Evolutionary conservation across 2,329 filamentous ascomycete genomes (phyloP).

Genomic region (Paraphaeosphaeria sporulosa): DNA sequence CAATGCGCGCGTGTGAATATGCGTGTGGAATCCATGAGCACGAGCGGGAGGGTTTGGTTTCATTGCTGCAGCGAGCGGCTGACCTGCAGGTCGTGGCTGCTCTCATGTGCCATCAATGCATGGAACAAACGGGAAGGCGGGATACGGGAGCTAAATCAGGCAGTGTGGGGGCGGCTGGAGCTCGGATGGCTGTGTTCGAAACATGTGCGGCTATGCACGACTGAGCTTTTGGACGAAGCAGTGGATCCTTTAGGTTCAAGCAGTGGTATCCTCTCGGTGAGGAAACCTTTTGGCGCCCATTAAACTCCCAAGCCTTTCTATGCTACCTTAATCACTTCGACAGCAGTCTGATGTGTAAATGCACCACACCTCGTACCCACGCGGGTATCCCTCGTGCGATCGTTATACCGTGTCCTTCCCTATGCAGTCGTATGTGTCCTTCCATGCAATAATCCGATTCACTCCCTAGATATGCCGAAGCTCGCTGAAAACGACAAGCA

Average conservation of each 20-base stretch:
- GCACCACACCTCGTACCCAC: not conserved
- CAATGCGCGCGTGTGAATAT: not conserved
- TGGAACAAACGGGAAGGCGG: slow-evolving; percentile 7
- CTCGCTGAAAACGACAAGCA: slow-evolving; percentile 6
- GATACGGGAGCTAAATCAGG: slow-evolving; percentile 10
- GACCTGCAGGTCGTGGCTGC: not conserved
- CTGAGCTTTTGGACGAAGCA: not conserved
- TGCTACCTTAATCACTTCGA: not conserved
- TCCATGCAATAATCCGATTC: slow-evolving; percentile 10
- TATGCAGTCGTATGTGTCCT: slow-evolving; percentile 13
- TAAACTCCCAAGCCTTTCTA: slow-evolving; percentile 2
- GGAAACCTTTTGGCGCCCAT: not conserved
- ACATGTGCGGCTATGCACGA: no score
- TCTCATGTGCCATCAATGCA: not conserved
- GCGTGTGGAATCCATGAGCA: not conserved
- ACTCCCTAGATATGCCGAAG: slow-evolving; percentile 16
- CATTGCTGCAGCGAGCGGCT: not conserved
- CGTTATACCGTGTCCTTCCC: slow-evolving; percentile 10
- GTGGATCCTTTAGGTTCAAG: not conserved
- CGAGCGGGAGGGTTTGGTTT: not conserved
- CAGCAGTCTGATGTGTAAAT: not conserved
- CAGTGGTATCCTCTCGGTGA: not conserved
- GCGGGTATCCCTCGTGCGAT: not conserved
- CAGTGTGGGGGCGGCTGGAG: not conserved
- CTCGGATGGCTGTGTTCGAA: not conserved